Base-by-base conservation (phyloP, 192 early-diverging fungal species). In the Chytriomyces sp. region DNA sequence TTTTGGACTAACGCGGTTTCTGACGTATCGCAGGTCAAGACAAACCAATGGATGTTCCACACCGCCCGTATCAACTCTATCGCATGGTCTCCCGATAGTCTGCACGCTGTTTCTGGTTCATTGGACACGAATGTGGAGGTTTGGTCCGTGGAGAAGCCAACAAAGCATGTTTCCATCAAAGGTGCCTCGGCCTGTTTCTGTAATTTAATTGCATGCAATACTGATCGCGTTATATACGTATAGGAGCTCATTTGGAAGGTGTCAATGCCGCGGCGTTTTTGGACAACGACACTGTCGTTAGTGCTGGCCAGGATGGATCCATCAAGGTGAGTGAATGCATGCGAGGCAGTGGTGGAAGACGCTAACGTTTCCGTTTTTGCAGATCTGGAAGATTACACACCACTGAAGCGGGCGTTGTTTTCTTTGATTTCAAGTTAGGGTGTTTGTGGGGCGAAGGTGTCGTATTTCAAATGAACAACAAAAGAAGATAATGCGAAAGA, bases 41-140 rank as follows among this genome's bases (percentile, higher is more conserved):
- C 86, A 11, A 77, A 86, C 64, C 90, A 91, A 24, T 99, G 96
- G 96, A 91, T 93, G 28, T 94, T 93, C 83, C 97, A 99, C 80
- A 91, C 87, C 5, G 94, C 92, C 43, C 90, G 95, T n/a, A 86
- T 99, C 59, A 93, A 92, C 73, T 83, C 83, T 8, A 79, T 99
- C 45, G 84, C 84, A 0, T 99, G 96, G 96, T 90, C 92, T 1
- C 83, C 89, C 1, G 91, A 93, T 80, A 89, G 92, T 3, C 47
- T 77, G 23, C 91, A 92, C 79, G 90, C 91, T 3, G 96, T 90
- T 1, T 93, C 92, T 50, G 91, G 91, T 18, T 90, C 92, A 43
- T 85, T 97, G 44, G 97, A 99, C 81, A 95, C 94, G 65, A 90
- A 94, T 82, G 89, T 98, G 45, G 94, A 93, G 81, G 87, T 98